These are phyloP conservation scores for Suillus decipiens DNA, from an alignment of 768 basidiomycete genomes.

Conservation along the genomic window DNA sequence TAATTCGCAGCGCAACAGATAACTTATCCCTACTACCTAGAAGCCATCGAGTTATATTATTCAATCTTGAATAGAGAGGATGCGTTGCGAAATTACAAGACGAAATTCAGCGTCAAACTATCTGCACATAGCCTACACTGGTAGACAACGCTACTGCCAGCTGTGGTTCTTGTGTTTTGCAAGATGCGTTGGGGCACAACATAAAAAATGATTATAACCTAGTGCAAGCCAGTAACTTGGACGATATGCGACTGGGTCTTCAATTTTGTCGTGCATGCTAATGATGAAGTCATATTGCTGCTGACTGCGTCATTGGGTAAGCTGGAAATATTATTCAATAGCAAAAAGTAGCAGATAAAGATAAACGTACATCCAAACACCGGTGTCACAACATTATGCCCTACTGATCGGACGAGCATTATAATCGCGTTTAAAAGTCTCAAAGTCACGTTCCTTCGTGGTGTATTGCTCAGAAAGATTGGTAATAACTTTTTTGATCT, in stretches of 20 bases:
- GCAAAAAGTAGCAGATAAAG: background rate
- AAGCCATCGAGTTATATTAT: background rate
- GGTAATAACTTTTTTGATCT: conserved; percentile 84
- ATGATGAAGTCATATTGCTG: background rate
- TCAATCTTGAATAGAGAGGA: background rate
- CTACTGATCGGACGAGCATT: conserved; percentile 62
- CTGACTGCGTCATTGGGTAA: background rate
- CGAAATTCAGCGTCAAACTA: background rate
- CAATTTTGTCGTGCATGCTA: background rate
- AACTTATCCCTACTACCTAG: background rate
- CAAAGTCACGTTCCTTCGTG: conserved; percentile 81
- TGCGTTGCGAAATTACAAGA: background rate
- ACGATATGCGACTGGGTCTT: background rate
- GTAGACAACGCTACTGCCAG: background rate
- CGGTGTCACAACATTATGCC: conserved; percentile 18
- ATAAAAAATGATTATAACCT: background rate
- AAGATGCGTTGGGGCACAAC: too few relatives aligned
- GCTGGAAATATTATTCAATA: background rate
- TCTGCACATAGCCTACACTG: background rate
- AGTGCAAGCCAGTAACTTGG: background rate
- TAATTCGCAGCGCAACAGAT: background rate
- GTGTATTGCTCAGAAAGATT: conserved; percentile 87
- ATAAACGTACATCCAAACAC: conserved; percentile 1
- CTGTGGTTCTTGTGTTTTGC: background rate
- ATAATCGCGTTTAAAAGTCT: conserved; percentile 76